Evolutionary conservation across 176 grass and related monocot species (phyloP).

Genomic region (Bolboschoenus planiculmis): DNA sequence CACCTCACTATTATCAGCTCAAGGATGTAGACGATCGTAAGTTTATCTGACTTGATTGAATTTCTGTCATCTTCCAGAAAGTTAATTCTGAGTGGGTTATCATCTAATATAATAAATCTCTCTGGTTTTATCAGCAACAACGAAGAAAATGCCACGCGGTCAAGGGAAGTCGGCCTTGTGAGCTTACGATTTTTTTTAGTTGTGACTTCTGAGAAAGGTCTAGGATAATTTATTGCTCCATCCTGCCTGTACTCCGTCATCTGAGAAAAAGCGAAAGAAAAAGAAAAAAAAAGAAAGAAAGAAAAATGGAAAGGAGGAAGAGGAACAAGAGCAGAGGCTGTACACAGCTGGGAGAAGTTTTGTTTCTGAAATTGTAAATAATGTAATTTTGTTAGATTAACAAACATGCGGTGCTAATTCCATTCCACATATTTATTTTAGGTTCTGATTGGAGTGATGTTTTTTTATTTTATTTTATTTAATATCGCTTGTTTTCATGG

Average conservation of each 20-base stretch:
- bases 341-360: background rate
- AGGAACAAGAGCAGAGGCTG: background rate
- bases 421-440: background rate
- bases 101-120: background rate
- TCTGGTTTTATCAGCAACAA: slow-evolving; percentile 35
- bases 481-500: background rate
- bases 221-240: background rate
- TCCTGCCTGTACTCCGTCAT: background rate
- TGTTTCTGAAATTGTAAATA: slow-evolving; percentile 10
- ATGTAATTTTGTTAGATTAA: slow-evolving; percentile 14
- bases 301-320: too few species aligned
- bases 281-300: too few species aligned
- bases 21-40: slow-evolving; percentile 93
- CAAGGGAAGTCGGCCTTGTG: slow-evolving; percentile 57
- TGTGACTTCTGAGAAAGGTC: background rate
- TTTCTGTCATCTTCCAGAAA: background rate
- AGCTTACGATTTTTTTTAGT: background rate
- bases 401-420: background rate
- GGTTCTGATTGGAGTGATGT: background rate
- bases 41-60: background rate
- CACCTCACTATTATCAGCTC: slow-evolving; percentile 87
- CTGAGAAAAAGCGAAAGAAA: background rate
- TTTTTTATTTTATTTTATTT: background rate
- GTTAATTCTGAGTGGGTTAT: slow-evolving; percentile 10
- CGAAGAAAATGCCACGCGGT: slow-evolving; percentile 74